phyloP scores from a whole-genome alignment of 2,329 filamentous ascomycete species.

The Calonectria pseudoreteaudii region DNA sequence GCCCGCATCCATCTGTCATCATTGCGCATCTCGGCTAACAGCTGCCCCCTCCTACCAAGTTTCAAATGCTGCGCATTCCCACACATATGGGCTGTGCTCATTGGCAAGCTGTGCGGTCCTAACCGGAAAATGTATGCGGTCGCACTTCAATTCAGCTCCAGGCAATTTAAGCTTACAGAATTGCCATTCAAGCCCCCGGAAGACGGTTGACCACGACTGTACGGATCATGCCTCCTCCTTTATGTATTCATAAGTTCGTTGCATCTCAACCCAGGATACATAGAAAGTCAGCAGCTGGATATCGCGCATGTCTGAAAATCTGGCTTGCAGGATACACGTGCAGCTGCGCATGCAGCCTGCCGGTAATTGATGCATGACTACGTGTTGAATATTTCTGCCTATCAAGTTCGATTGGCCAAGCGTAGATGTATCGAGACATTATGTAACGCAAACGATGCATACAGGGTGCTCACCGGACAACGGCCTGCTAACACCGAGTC shows the following conservation, averaged over 20 bases:
- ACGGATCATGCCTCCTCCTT: neutral
- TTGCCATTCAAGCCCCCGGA: neutral
- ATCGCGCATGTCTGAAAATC: slow-evolving; percentile 7
- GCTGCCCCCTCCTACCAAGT: neutral
- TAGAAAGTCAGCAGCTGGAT: neutral
- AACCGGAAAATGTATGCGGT: neutral
- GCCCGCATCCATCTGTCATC: neutral
- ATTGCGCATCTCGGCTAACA: neutral
- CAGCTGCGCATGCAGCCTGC: neutral
- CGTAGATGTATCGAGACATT: neutral
- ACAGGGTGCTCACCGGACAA: neutral
- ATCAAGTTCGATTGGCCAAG: neutral
- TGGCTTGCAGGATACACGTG: slow-evolving; percentile 4
- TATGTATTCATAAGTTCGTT: neutral
- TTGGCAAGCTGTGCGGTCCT: neutral
- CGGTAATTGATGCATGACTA: slow-evolving; percentile 12
- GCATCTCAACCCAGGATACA: neutral
- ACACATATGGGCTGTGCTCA: neutral
- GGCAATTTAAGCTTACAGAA: neutral
- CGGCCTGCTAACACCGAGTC: neutral
- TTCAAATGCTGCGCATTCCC: neutral
- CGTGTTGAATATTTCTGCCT: neutral
- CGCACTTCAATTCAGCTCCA: no score
- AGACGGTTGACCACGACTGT: neutral
- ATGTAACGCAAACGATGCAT: neutral